Percentiles rank a stretch among this genome's conserved stretches.
Evolutionary conservation across 2,329 filamentous ascomycete genomes (phyloP).

Genomic region (Calcarisporium arbuscula): DNA sequence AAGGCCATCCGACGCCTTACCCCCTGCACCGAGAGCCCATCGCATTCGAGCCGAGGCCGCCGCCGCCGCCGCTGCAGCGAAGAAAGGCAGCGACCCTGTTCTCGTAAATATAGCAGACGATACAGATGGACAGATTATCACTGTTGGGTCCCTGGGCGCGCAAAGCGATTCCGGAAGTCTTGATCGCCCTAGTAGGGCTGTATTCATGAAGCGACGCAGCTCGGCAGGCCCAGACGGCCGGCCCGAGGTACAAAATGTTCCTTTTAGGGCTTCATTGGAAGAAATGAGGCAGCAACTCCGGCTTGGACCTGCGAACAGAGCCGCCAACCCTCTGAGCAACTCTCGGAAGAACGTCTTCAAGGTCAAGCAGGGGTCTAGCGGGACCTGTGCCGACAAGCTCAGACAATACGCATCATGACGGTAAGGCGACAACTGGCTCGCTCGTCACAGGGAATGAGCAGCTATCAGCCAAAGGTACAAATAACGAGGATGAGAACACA

Average conservation of each 20-base stretch:
- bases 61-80: constrained; percentile 23
- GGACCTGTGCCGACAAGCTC: constrained; percentile 1
- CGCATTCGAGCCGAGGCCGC: constrained; percentile 33
- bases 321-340: constrained; percentile 52
- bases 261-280: constrained; percentile 54
- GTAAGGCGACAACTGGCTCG: too few relatives aligned
- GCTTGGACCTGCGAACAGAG: constrained; percentile 61
- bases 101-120: constrained; percentile 37
- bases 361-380: constrained; percentile 51
- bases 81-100: constrained; percentile 21
- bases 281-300: constrained; percentile 60
- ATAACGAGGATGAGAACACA: constrained; percentile 20
- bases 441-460: constrained; percentile 3
- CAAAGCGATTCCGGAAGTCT: constrained; percentile 31
- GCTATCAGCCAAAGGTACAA: constrained; percentile 8
- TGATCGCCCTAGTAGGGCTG: constrained; percentile 45
- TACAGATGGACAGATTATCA: constrained; percentile 23
- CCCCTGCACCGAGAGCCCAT: constrained; percentile 73
- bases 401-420: too few relatives aligned
- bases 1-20: constrained; percentile 89
- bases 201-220: constrained; percentile 53
- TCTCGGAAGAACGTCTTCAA: constrained; percentile 60
- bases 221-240: constrained; percentile 50
- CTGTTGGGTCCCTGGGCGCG: constrained; percentile 28
- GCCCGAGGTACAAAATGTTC: constrained; percentile 38